Evolutionary conservation across 73 alveolate genomes (phyloP).

Genomic region (Paraurostyla sp.): DNA sequence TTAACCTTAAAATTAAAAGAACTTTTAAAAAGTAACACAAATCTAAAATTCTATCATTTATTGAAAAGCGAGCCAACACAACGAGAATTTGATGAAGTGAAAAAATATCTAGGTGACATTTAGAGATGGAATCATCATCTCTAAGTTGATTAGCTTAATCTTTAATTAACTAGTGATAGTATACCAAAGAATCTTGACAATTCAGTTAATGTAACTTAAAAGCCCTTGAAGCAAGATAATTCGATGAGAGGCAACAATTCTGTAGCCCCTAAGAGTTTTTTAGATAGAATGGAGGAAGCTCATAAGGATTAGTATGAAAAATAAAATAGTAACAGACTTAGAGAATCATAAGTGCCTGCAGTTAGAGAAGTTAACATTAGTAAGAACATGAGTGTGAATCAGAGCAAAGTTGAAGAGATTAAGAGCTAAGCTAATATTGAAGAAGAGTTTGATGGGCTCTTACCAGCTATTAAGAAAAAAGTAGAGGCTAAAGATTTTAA

Average conservation of each 20-base stretch:
- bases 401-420: slow-evolving; percentile 19
- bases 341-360: no score
- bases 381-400: neutral
- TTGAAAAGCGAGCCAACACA: slow-evolving; percentile 41
- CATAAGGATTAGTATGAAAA: neutral
- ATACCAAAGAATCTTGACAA: neutral
- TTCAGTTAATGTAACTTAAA: neutral
- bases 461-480: slow-evolving; percentile 16
- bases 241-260: neutral
- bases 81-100: slow-evolving; percentile 30
- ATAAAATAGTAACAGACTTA: no score
- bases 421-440: slow-evolving; percentile 1
- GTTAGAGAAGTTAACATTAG: neutral
- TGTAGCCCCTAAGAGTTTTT: neutral
- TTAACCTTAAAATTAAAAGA: slow-evolving; percentile 4
- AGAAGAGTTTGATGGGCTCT: slow-evolving; percentile 10
- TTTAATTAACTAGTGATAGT: neutral
- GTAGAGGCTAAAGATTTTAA: neutral
- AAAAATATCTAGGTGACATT: neutral
- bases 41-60: neutral
- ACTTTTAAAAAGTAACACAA: neutral
- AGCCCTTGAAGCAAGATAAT: neutral
- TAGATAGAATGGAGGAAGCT: slow-evolving; percentile 13
- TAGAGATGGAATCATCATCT: no score
- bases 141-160: neutral